Evolutionary conservation across 768 basidiomycete species (phyloP).

Genomic region (Termitomyces sp.): DNA sequence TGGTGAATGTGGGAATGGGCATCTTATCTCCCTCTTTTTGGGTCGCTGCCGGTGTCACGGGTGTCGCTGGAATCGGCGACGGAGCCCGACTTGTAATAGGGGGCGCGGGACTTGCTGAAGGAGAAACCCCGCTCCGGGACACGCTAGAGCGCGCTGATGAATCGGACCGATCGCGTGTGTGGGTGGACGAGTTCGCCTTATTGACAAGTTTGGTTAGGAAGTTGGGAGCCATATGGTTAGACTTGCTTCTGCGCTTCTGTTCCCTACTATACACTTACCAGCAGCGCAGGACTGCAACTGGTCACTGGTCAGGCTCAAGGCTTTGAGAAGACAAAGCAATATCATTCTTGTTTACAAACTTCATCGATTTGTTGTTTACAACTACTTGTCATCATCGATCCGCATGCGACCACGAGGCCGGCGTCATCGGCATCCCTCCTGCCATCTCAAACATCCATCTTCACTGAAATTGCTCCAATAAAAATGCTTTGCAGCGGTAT

Average conservation of each 20-base stretch:
- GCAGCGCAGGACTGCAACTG: not conserved
- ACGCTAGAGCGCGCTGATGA: slow-evolving; percentile 15
- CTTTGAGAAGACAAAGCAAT: not conserved
- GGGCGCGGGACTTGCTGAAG: slow-evolving; percentile 13
- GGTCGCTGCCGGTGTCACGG: not conserved
- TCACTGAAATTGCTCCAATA: not conserved
- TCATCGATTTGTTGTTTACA: not conserved
- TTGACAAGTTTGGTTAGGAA: slow-evolving; percentile 36
- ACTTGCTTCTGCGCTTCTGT: slow-evolving; percentile 3
- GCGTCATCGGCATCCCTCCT: not conserved
- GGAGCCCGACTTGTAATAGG: slow-evolving; percentile 1
- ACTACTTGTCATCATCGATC: too few species aligned
- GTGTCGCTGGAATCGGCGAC: slow-evolving; percentile 5
- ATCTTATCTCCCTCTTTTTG: slow-evolving; percentile 6
- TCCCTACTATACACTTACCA: not conserved
- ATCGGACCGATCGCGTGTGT: slow-evolving; percentile 26
- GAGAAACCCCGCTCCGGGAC: slow-evolving; percentile 20
- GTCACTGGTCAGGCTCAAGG: not conserved
- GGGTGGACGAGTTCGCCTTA: slow-evolving; percentile 16
- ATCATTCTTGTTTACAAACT: not conserved
- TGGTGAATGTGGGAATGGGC: slow-evolving; percentile 17
- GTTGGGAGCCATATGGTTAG: slow-evolving; percentile 27
- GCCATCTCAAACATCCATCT: not conserved
- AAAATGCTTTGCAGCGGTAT: not conserved
- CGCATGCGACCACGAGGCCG: not conserved